phyloP scores from a whole-genome alignment of 2,329 filamentous ascomycete genomes.

The Achaetomium macrosporum region DNA sequence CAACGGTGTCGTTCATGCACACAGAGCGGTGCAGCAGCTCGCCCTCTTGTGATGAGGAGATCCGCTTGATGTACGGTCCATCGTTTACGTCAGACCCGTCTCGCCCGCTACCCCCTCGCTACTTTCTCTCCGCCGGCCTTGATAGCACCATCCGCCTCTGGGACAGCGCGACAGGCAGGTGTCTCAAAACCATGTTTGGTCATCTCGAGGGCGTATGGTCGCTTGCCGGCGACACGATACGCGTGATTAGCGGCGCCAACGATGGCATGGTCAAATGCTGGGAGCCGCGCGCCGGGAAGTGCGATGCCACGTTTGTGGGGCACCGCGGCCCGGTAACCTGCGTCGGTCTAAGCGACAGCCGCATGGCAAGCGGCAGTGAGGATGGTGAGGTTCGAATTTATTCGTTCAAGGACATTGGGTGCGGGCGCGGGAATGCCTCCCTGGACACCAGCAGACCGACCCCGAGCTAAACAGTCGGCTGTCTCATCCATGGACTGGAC shows the following conservation, averaged over 20 bases:
- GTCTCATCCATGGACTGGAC: not conserved
- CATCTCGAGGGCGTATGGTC: constrained; percentile 97
- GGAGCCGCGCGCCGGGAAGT: constrained; percentile 87
- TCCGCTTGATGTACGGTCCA: constrained; percentile 52
- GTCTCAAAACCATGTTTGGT: constrained; percentile 89
- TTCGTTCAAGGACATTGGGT: constrained; percentile 56
- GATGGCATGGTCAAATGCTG: constrained; percentile 93
- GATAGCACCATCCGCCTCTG: constrained; percentile 90
- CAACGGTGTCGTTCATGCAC: constrained; percentile 20
- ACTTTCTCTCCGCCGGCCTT: constrained; percentile 88
- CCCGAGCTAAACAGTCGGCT: not conserved
- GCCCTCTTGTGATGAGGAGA: constrained; percentile 32
- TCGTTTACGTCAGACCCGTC: constrained; percentile 55
- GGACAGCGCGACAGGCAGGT: constrained; percentile 77
- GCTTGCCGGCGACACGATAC: constrained; percentile 78
- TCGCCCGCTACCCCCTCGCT: constrained; percentile 72
- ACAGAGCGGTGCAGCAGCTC: constrained; percentile 20
- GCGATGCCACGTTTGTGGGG: constrained; percentile 86
- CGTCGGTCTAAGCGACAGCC: constrained; percentile 81
- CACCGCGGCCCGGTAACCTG: constrained; percentile 90
- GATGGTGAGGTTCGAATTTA: constrained; percentile 87
- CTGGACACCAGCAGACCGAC: not conserved
- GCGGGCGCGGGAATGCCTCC: constrained; percentile 20
- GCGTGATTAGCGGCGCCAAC: constrained; percentile 83
- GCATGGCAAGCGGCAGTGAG: constrained; percentile 87